phyloP scores from a whole-genome alignment of 371 early-diverging fungal species.

The Massospora cicadina region DNA sequence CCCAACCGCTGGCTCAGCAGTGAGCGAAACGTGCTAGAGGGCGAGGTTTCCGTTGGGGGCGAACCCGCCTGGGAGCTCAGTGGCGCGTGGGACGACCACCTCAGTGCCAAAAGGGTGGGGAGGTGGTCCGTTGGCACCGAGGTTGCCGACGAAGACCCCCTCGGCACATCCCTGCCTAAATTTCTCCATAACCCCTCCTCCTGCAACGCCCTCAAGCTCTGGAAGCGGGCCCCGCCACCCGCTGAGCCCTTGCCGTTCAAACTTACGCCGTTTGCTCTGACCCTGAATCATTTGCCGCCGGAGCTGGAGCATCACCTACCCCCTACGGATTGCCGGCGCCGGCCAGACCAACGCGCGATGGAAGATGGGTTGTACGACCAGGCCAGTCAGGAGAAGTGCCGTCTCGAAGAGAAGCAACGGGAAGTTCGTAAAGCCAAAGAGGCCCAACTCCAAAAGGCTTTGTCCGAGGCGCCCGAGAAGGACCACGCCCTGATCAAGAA shows the following conservation, averaged over 20 bases:
- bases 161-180: conserved; percentile 12
- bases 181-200: conserved; percentile 4
- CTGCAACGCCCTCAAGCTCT: conserved; percentile 21
- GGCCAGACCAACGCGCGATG: conserved; percentile 62
- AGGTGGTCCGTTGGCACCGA: conserved; percentile 16
- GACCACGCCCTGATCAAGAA: conserved; percentile 15
- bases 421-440: conserved; percentile 33
- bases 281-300: conserved; percentile 46
- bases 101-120: conserved; percentile 32
- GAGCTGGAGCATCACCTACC: conserved; percentile 31
- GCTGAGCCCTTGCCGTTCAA: conserved; percentile 37
- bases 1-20: conserved; percentile 40
- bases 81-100: conserved; percentile 52
- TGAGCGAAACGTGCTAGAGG: conserved; percentile 41
- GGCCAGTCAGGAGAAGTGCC: conserved; percentile 43
- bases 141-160: conserved; percentile 15
- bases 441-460: conserved; percentile 15
- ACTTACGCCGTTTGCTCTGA: conserved; percentile 51
- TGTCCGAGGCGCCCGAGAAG: not conserved
- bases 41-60: conserved; percentile 38
- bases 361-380: conserved; percentile 46
- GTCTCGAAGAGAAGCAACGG: conserved; percentile 56
- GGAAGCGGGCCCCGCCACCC: conserved; percentile 37
- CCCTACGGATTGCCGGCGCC: conserved; percentile 58
- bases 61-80: conserved; percentile 33